Evolutionary conservation across 2,329 filamentous ascomycete species (phyloP), one percentile per base, ranked within the genome.

Genomic region (Alternaria sp.): DNA sequence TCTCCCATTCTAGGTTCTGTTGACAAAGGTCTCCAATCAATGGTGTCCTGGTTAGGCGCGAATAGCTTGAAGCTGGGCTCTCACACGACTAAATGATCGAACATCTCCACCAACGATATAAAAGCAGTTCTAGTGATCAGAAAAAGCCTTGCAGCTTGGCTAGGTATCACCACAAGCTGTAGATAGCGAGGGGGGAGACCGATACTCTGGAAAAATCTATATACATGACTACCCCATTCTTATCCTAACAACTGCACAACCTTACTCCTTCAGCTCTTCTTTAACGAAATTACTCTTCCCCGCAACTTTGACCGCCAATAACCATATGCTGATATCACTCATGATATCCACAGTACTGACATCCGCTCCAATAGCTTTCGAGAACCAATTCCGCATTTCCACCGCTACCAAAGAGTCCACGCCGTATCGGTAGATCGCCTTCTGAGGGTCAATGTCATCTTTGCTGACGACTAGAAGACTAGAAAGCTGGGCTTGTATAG

Each of bases 381-480:
- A 37, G 40, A 70, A 58, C 65, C 67, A 68, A 36, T 67, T 71
- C 2, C 69, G 54, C 46, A 73, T 45, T 52, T 72, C 69, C 3
- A 72, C 61, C 11, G 70, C 67, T 6, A 71, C 62, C 5, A 72
- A 54, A 4, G 69, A 72, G 40, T 73, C 71, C 2, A 73, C 60
- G 5, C 71, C 71, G 39, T 74, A 71, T 14, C 55, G 48, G 39
- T 63, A 46, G 14, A 75, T 54, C 2, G 73, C 62, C 23, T 63
- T 69, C 8, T 40, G 56, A 2, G 64, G 56, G 33, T 73, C 66
- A 8, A 71, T 60, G 33, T 72, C 68, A 1, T 73, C 71, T 11
- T 54, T 52, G 17, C 51, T 51, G 1, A 64, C 39, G 10, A 60
- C 55, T 1, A 68, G 53, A 7, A 65, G 29, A 17, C 55, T 56